Conservation (phyloP, 257 asterid genomes). For the Vinca minor region DNA sequence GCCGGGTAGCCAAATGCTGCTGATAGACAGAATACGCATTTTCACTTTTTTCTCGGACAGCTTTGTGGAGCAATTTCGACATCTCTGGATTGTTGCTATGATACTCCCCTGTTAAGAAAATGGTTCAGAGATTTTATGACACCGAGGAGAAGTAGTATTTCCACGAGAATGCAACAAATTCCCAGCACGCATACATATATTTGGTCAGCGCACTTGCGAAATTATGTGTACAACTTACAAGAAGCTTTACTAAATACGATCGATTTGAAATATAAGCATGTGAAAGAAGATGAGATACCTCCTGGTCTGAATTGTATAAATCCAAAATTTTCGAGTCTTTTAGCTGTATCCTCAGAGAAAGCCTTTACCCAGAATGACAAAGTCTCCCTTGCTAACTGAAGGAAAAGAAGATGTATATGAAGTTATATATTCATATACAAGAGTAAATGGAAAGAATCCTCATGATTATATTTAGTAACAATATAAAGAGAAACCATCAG, state of each 20-base stretch:
- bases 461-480: neutral
- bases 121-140: conserved; percentile 12
- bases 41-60: conserved; percentile 89
- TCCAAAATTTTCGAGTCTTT: conserved; percentile 95
- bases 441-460: neutral
- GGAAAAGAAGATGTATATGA: conserved; percentile 10
- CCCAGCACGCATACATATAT: neutral
- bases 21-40: conserved; percentile 82
- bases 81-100: conserved; percentile 98
- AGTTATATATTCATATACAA: neutral
- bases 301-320: conserved; percentile 97
- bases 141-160: neutral
- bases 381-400: conserved; percentile 93
- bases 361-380: conserved; percentile 97
- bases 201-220: neutral
- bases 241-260: conserved; percentile 1
- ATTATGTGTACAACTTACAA: neutral
- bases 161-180: neutral
- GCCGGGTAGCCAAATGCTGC: conserved; percentile 93
- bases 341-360: conserved; percentile 95
- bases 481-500: neutral
- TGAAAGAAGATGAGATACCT: conserved; percentile 41
- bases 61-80: conserved; percentile 99
- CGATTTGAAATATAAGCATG: conserved; percentile 6
- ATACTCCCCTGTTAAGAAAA: conserved; percentile 61